Base-by-base conservation (phyloP, 148 eudicot species). In the Nepenthes gracilis region DNA sequence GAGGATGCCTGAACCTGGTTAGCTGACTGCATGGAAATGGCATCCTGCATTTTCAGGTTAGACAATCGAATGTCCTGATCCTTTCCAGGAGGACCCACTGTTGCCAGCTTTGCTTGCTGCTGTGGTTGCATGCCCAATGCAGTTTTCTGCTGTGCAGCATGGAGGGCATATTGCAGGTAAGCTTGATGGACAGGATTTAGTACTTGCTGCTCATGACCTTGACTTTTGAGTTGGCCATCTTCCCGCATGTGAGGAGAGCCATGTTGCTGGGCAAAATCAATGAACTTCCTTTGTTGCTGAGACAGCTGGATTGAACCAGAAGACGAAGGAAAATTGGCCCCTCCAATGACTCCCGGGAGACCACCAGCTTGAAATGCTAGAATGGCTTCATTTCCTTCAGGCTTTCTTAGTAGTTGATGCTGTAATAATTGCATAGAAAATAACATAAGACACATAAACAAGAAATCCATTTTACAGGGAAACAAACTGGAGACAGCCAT, bases 161-260 rank as follows among this genome's bases (percentile, higher is more conserved):
- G 94, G 59, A 74, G 66, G 61, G 96, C 80, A 72, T 81, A 80
- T 57, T 92, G 91, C 70, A 84, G 61, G 72, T 88, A 93, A 62
- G 89, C 87, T 72, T 84, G 91, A 36, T 93, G 91, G 35, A 72
- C 77, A 43, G 98, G 85, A 72, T 80, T 82, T 58, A 86, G 48
- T 64, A 60, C 59, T 60, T 79, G 87, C 56, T 87, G 90, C 70
- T 92, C 97, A 69, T 74, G 71, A 69, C 73, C 90, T 61, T 74
- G 86, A 75, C 71, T 81, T 75, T 83, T 80, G 70, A 69, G 77
- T 54, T 78, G 95, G 55, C 75, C 80, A 36, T 83, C 87, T 43
- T 83, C 97, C 14, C 80, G 78, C 64, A 77, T 56, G 49, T 68
- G 85, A 37, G 82, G 72, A 51, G 82, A 70, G 60, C 69, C 75